A percentile compares a stretch with the other conserved stretches of the same genome.
Conservation (phyloP, 257 asterid genomes). For the Prunella vulgaris region DNA sequence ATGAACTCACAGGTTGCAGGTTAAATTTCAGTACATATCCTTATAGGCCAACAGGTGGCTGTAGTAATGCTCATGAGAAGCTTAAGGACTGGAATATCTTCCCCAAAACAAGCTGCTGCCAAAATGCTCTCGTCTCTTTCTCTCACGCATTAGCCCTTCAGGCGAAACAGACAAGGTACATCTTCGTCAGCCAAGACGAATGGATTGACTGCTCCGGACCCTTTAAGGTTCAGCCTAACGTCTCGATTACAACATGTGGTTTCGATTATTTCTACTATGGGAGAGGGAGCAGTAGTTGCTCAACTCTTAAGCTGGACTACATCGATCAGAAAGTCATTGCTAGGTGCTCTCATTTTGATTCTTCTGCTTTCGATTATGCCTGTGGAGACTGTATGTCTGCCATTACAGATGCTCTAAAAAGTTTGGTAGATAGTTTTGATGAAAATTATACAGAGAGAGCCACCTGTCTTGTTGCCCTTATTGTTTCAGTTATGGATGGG, state of each 20-base stretch:
- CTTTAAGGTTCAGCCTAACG: conserved; percentile 37
- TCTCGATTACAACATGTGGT: conserved; percentile 45
- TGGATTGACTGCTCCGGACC: conserved; percentile 40
- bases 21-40: conserved; percentile 45
- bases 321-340: conserved; percentile 19
- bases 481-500: conserved; percentile 45
- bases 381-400: conserved; percentile 43
- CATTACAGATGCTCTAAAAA: conserved; percentile 21
- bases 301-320: conserved; percentile 23
- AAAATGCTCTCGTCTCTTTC: conserved; percentile 40
- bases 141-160: conserved; percentile 49
- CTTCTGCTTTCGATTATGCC: conserved; percentile 36
- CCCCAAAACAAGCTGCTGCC: conserved; percentile 58
- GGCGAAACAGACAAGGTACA: conserved; percentile 24
- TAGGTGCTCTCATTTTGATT: conserved; percentile 38
- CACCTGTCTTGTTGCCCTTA: conserved; percentile 41
- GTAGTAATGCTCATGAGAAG: conserved; percentile 29
- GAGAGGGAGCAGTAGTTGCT: conserved; percentile 34
- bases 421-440: neutral
- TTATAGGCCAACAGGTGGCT: conserved; percentile 63
- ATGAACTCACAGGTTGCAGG: conserved; percentile 44
- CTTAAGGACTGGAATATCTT: conserved; percentile 44
- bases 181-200: conserved; percentile 38
- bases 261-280: conserved; percentile 34
- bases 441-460: conserved; percentile 32